Evolutionary conservation across 495 filamentous ascomycete genomes (phyloP).

Genomic region (Chaetomium tenue): DNA sequence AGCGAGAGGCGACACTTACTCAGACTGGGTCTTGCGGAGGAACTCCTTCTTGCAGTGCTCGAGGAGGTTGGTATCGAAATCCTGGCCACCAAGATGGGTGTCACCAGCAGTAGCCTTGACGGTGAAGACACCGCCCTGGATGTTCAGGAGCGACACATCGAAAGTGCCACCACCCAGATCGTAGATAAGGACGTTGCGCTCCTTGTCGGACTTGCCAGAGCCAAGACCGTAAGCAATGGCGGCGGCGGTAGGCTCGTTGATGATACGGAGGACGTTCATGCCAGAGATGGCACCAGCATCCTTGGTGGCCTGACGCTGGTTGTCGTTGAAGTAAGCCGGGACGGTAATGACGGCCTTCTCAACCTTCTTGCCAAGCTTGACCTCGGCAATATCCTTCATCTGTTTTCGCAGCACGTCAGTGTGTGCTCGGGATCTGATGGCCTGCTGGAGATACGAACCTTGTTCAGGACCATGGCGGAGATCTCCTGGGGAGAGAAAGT

Average conservation of each 20-base stretch:
- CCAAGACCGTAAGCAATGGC: conserved; percentile 98
- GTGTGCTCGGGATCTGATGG: not conserved
- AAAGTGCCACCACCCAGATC: conserved; percentile 99
- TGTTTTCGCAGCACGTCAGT: conserved; percentile 34
- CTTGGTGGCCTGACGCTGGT: conserved; percentile 98
- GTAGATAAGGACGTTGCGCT: conserved; percentile 98
- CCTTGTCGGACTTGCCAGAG: conserved; percentile 86
- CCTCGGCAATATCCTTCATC: conserved; percentile 98
- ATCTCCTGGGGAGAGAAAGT: conserved; percentile 97
- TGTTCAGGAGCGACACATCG: conserved; percentile 98
- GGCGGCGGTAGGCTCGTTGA: conserved; percentile 98
- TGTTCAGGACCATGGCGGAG: conserved; percentile 90
- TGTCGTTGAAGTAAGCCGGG: conserved; percentile 99
- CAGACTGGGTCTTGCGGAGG: conserved; percentile 81
- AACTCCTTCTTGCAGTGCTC: conserved; percentile 96
- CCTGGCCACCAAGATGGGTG: conserved; percentile 97
- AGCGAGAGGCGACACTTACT: conserved; percentile 31
- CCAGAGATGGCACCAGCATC: conserved; percentile 96
- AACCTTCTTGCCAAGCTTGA: conserved; percentile 92
- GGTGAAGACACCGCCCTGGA: conserved; percentile 99
- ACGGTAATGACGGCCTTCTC: conserved; percentile 99
- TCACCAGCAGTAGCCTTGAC: conserved; percentile 99
- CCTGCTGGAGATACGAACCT: conserved; percentile 52
- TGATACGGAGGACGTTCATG: conserved; percentile 98
- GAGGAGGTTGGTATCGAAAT: conserved; percentile 97